Evolutionary conservation across 2,329 filamentous ascomycete species (phyloP), one percentile per base, ranked within the genome.

Genomic region (Aspergillus puulaauensis): DNA sequence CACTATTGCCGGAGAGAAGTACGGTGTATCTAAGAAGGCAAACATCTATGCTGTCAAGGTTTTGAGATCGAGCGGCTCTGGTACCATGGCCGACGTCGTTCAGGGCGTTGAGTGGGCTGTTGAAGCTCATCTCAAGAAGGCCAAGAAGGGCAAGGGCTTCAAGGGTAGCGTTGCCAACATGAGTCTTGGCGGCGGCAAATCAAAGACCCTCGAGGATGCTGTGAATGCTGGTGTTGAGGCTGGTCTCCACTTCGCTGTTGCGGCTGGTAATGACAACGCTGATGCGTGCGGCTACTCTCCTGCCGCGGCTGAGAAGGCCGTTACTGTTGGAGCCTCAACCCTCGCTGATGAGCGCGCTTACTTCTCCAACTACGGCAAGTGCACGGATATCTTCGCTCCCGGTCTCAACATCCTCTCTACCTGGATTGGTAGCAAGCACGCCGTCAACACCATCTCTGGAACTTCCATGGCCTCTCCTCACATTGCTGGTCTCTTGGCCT

Each of bases 341-440:
- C 86, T 99, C 60, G 86, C 89, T 71, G 95, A 99, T 75, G 91
- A 91, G 83, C 93, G 95, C 80, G 95, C 95, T 65, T 99, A 98
- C 86, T 99, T 99, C 88, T 99, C 96, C 86, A 99, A 99, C 90
- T 98, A 88, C 79, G 95, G 95, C 78, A 95, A 93, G 85, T 99
- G 95, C 86, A 96, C 93, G 76, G 95, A 99, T 80, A 96, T 99
- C 84, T 99, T 99, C 72, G 95, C 93, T 63, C 95, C 95, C 61
- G 95, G 95, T 73, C 85, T 97, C 71, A 96, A 92, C 88, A 96
- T 99, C 71, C 86, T 91, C 70, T 99, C 95, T 65, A 98, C 95
- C 76, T 99, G 95, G 95, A 96, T 96, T 70, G 95, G 96, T 75
- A 93, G 89, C 86, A 90, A 95, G 79, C 88, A 93, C 72, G 93